Evolutionary conservation across 805 yeast species (phyloP).

Genomic region (Grigorovia jiainica): DNA sequence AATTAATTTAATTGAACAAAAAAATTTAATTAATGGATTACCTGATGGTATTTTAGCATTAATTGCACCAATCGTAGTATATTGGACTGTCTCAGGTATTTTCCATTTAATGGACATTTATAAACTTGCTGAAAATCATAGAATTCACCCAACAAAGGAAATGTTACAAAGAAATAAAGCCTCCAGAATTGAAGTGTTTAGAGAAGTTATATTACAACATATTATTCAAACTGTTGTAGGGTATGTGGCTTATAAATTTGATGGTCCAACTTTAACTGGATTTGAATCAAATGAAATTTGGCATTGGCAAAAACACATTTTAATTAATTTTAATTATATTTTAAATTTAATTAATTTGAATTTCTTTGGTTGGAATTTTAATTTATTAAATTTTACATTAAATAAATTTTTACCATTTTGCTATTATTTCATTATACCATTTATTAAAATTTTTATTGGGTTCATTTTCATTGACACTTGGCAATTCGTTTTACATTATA

Average conservation of each 20-base stretch:
- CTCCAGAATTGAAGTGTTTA: conserved; percentile 53
- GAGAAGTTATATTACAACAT: conserved; percentile 82
- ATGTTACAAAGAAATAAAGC: conserved; percentile 70
- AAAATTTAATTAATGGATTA: conserved; percentile 8
- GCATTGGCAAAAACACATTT: conserved; percentile 27
- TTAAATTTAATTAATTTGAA: conserved; percentile 34
- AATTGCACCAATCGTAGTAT: conserved; percentile 66
- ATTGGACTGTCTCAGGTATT: conserved; percentile 69
- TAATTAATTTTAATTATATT: conserved; percentile 3
- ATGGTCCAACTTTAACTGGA: conserved; percentile 45
- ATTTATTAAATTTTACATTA: conserved; percentile 4
- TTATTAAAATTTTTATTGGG: conserved; percentile 48
- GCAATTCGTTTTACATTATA: conserved; percentile 87
- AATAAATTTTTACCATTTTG: conserved; percentile 34
- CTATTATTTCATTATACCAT: conserved; percentile 59
- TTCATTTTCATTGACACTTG: conserved; percentile 80
- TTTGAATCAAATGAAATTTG: conserved; percentile 40
- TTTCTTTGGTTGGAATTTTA: conserved; percentile 12
- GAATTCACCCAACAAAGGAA: conserved; percentile 91
- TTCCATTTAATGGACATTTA: conserved; percentile 69
- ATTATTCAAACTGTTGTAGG: conserved; percentile 73
- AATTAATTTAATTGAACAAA: conserved; percentile 7
- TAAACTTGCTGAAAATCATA: conserved; percentile 68
- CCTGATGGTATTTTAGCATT: conserved; percentile 64
- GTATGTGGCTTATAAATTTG: conserved; percentile 41